Evolutionary conservation across 257 asterid species (phyloP).

Genomic region (Gentiana macrophylla): DNA sequence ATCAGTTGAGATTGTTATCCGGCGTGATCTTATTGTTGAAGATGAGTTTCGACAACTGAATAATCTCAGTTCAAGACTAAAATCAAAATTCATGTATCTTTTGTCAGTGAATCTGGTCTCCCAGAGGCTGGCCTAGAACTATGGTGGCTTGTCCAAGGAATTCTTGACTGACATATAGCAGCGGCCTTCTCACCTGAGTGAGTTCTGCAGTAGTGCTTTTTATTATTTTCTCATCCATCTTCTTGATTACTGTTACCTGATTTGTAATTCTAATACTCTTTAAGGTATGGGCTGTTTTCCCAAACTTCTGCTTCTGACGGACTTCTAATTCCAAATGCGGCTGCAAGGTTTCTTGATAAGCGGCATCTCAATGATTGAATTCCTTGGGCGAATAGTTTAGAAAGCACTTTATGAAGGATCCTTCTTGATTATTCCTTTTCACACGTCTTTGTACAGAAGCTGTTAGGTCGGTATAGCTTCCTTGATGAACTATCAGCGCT

Average conservation of each 20-base stretch:
- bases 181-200: conserved; percentile 86
- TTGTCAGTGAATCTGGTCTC: conserved; percentile 91
- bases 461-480: conserved; percentile 93
- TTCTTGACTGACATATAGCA: conserved; percentile 74
- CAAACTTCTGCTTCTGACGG: conserved; percentile 85
- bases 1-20: conserved; percentile 68
- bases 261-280: conserved; percentile 2
- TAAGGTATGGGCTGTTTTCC: conserved; percentile 81
- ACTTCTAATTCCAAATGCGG: conserved; percentile 66
- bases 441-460: conserved; percentile 87
- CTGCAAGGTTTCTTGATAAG: conserved; percentile 76
- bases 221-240: conserved; percentile 1
- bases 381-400: conserved; percentile 85
- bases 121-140: conserved; percentile 93
- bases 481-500: conserved; percentile 89
- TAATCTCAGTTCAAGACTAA: conserved; percentile 73
- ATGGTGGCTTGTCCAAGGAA: conserved; percentile 96
- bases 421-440: conserved; percentile 85
- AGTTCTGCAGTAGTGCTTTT: conserved; percentile 17
- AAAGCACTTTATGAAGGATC: conserved; percentile 93
- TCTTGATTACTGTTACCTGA: conserved; percentile 10
- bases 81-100: conserved; percentile 72
- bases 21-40: conserved; percentile 79
- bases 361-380: conserved; percentile 83
- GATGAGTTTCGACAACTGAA: conserved; percentile 87